Evolutionary conservation across 1,284 basidiomycete genomes (phyloP).

Genomic region (Ganoderma resinaceum): DNA sequence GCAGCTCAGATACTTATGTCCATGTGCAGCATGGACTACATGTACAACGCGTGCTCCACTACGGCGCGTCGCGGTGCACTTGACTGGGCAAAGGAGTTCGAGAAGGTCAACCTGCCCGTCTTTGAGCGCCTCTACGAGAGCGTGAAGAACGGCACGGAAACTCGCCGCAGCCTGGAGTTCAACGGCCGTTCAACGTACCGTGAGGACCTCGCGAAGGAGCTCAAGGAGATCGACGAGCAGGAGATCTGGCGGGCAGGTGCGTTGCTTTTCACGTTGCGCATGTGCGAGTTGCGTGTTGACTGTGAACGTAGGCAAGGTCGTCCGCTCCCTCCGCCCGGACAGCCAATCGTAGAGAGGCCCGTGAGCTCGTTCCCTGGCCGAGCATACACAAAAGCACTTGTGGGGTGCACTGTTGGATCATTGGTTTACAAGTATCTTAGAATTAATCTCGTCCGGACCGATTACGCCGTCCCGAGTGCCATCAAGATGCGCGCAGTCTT

Average conservation of each 20-base stretch:
- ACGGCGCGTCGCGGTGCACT: conserved; percentile 98
- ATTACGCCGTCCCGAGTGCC: neutral
- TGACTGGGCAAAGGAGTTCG: conserved; percentile 99
- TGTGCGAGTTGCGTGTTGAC: conserved; percentile 2
- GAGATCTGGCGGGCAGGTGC: conserved; percentile 97
- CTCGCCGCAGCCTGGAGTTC: conserved; percentile 96
- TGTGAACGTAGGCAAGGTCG: conserved; percentile 63
- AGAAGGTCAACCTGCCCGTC: conserved; percentile 91
- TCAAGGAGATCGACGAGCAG: conserved; percentile 94
- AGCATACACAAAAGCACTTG: conserved; percentile 32
- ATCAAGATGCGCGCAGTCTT: neutral
- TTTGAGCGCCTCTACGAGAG: conserved; percentile 96
- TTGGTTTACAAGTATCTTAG: conserved; percentile 24
- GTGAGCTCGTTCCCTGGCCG: neutral
- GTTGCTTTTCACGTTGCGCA: conserved; percentile 33
- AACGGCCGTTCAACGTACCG: conserved; percentile 95
- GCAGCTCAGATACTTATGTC: neutral
- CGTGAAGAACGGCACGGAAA: conserved; percentile 95
- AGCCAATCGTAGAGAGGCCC: conserved; percentile 51
- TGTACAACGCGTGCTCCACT: conserved; percentile 99
- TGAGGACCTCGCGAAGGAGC: conserved; percentile 92
- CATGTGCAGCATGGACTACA: conserved; percentile 92
- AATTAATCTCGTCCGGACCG: conserved; percentile 14
- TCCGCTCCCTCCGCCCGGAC: conserved; percentile 81
- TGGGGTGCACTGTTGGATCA: conserved; percentile 23